Percentiles rank a stretch among this genome's conserved stretches.
These are phyloP conservation scores for Salix caprea DNA, from an alignment of 345 rosid species.

Conservation along the genomic window DNA sequence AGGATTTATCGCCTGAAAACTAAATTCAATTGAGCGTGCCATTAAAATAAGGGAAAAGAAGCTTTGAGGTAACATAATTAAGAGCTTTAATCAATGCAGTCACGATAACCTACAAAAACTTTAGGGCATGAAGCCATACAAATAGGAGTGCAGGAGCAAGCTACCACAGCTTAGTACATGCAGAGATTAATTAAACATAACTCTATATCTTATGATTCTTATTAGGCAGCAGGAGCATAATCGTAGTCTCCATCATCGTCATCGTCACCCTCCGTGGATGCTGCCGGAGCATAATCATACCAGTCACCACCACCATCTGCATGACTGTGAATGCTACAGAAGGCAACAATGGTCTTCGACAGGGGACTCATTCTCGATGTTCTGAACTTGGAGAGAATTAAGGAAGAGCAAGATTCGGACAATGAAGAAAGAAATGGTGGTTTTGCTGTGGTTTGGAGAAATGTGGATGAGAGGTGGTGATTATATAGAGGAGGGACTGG, in stretches of 20 bases:
- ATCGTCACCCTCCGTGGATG: background rate
- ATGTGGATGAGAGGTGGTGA: background rate
- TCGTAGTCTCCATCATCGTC: background rate
- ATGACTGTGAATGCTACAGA: background rate
- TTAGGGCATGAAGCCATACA: background rate
- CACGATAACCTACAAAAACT: background rate
- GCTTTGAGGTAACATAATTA: no score
- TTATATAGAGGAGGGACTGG: background rate
- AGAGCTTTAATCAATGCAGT: background rate
- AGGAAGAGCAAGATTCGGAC: background rate
- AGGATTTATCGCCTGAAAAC: no score
- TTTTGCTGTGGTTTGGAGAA: background rate
- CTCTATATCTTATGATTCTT: no score
- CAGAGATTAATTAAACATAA: no score
- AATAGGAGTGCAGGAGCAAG: background rate
- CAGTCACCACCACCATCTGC: background rate
- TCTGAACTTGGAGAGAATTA: background rate
- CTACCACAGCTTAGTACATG: background rate
- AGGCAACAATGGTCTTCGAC: background rate
- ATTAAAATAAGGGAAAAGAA: no score
- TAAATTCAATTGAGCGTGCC: no score
- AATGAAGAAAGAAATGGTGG: background rate
- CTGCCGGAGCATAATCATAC: background rate
- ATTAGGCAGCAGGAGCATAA: background rate
- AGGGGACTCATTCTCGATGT: background rate